Conservation (phyloP, 2,329 filamentous ascomycete genomes). For the Cladophialophora chaetospira region DNA sequence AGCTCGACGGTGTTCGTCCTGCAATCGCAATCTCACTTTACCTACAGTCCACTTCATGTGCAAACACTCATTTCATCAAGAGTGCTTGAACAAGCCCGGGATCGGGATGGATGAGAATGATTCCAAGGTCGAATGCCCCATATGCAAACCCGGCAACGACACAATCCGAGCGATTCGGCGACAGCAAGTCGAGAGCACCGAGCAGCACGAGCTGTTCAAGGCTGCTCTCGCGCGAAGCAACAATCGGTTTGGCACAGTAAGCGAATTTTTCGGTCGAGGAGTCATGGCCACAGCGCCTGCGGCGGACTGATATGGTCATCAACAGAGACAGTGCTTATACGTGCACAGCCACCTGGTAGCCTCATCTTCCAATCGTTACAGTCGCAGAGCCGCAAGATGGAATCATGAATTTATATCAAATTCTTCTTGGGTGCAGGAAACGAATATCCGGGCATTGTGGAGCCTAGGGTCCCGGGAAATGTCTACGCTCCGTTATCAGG, state of each 20-base stretch:
- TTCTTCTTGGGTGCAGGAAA: neutral
- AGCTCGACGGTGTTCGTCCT: slow-evolving; percentile 82
- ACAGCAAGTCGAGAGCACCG: slow-evolving; percentile 82
- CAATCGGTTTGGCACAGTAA: slow-evolving; percentile 77
- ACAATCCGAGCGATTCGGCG: slow-evolving; percentile 84
- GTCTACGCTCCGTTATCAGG: neutral
- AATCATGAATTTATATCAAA: slow-evolving; percentile 5
- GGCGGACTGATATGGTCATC: slow-evolving; percentile 21
- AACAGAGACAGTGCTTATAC: neutral
- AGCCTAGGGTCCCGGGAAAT: slow-evolving; percentile 2
- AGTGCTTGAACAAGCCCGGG: slow-evolving; percentile 68
- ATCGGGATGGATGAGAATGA: slow-evolving; percentile 56
- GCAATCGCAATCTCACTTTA: slow-evolving; percentile 75
- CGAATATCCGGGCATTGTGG: slow-evolving; percentile 2
- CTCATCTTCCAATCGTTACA: neutral
- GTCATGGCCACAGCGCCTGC: slow-evolving; percentile 64
- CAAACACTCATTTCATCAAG: slow-evolving; percentile 94
- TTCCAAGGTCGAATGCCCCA: slow-evolving; percentile 76
- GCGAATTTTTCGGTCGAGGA: slow-evolving; percentile 91
- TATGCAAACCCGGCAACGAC: slow-evolving; percentile 80
- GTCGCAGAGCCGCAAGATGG: neutral
- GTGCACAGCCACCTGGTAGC: slow-evolving; percentile 7
- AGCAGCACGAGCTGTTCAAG: slow-evolving; percentile 85
- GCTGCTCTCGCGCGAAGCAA: slow-evolving; percentile 74
- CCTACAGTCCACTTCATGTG: slow-evolving; percentile 95